Conservation (phyloP, 495 filamentous ascomycete genomes). For the Xylaria scruposa region DNA sequence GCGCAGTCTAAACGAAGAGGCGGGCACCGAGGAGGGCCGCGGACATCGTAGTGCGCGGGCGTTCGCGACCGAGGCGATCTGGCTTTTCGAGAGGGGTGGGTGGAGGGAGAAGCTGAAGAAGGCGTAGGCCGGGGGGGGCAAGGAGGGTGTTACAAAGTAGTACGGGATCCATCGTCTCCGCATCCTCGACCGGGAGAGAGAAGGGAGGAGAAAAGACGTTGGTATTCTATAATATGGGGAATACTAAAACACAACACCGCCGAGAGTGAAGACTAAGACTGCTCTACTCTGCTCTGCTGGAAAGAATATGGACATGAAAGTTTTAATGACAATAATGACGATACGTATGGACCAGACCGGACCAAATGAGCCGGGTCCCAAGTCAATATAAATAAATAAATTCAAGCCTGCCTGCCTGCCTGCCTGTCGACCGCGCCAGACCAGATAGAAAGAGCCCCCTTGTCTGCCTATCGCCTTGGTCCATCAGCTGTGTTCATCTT, state of each 20-base stretch:
- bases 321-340: background rate
- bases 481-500: background rate
- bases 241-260: slow-evolving; percentile 31
- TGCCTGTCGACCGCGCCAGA: slow-evolving; percentile 15
- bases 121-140: slow-evolving; percentile 7
- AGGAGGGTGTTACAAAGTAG: background rate
- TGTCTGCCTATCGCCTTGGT: background rate
- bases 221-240: slow-evolving; percentile 34
- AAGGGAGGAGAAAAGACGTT: background rate
- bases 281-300: background rate
- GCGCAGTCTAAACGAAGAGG: slow-evolving; percentile 72
- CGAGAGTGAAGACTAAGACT: background rate
- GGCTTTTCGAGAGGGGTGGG: slow-evolving; percentile 87
- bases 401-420: slow-evolving; percentile 5
- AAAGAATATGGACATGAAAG: background rate
- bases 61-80: slow-evolving; percentile 89
- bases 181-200: background rate
- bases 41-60: slow-evolving; percentile 68
- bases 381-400: slow-evolving; percentile 3
- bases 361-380: background rate
- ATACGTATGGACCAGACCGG: background rate
- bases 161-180: background rate
- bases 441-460: background rate
- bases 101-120: slow-evolving; percentile 53
- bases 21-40: slow-evolving; percentile 54